Percentiles rank a stretch among this genome's conserved stretches.
Conservation (phyloP, 441 rosid species). For the Gossypium davidsonii region DNA sequence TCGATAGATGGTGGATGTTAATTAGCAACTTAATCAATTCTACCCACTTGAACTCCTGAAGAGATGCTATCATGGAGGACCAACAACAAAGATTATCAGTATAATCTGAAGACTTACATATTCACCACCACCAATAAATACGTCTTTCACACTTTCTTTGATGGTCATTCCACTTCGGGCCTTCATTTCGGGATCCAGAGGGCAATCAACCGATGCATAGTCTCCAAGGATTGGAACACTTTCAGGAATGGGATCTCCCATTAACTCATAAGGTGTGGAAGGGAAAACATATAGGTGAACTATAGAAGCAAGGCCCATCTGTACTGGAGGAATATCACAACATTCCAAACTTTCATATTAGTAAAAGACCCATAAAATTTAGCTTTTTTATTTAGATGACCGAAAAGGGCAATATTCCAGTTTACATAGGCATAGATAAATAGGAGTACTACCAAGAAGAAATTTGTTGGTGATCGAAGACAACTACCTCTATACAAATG, state of each 20-base stretch:
- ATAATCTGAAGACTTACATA: constrained; percentile 55
- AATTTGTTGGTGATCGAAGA: constrained; percentile 23
- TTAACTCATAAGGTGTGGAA: constrained; percentile 76
- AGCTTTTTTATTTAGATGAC: constrained; percentile 12
- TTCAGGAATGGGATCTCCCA: constrained; percentile 80
- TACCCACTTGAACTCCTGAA: neutral
- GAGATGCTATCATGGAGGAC: neutral
- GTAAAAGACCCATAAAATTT: neutral
- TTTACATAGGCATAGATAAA: neutral
- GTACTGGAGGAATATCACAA: constrained; percentile 57
- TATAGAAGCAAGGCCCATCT: constrained; percentile 98
- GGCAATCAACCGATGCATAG: constrained; percentile 86
- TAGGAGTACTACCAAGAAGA: constrained; percentile 8
- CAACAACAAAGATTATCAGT: neutral
- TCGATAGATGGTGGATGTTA: neutral
- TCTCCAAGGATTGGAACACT: constrained; percentile 93
- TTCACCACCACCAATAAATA: constrained; percentile 90
- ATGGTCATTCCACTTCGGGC: constrained; percentile 80
- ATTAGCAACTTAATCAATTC: neutral
- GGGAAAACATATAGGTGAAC: constrained; percentile 98
- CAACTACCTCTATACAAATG: constrained; percentile 93
- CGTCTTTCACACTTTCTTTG: constrained; percentile 86
- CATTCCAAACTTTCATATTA: constrained; percentile 30
- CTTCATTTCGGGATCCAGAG: constrained; percentile 75
- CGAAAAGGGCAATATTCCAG: neutral